Conservation (phyloP, 306 rosid species). For the Aeschynomene evenia region DNA sequence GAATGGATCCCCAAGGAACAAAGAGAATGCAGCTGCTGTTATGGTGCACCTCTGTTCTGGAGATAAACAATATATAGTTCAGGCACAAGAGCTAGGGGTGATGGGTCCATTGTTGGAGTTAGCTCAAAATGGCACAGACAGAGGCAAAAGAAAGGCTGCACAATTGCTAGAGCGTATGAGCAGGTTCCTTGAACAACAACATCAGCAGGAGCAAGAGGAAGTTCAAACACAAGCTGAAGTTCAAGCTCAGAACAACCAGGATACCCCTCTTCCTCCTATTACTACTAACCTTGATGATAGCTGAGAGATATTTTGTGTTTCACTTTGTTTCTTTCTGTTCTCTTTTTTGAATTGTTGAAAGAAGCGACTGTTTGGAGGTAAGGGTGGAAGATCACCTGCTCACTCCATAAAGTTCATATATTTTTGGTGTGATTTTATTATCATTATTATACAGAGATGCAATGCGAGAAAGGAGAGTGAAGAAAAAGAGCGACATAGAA, state of each 20-base stretch:
- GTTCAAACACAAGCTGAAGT: constrained; percentile 48
- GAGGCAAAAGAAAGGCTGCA: constrained; percentile 93
- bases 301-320: constrained; percentile 48
- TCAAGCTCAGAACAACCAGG: constrained; percentile 50
- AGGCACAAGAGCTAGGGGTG: constrained; percentile 78
- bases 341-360: constrained; percentile 43
- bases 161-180: constrained; percentile 81
- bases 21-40: constrained; percentile 94
- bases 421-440: constrained; percentile 64
- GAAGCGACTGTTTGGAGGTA: constrained; percentile 49
- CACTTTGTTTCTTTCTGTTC: constrained; percentile 22
- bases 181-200: constrained; percentile 67
- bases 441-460: constrained; percentile 30
- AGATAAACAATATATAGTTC: constrained; percentile 65
- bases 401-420: constrained; percentile 48
- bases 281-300: constrained; percentile 39
- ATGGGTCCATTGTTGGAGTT: constrained; percentile 64
- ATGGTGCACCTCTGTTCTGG: constrained; percentile 85
- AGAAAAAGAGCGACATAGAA: constrained; percentile 31
- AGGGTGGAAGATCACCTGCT: constrained; percentile 91
- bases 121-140: constrained; percentile 85
- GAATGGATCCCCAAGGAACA: constrained; percentile 90
- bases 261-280: constrained; percentile 39
- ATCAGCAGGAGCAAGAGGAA: constrained; percentile 33
- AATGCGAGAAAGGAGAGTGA: constrained; percentile 24